Evolutionary conservation across 2,329 filamentous ascomycete species (phyloP).

Genomic region (Pestalotiopsis sp.): DNA sequence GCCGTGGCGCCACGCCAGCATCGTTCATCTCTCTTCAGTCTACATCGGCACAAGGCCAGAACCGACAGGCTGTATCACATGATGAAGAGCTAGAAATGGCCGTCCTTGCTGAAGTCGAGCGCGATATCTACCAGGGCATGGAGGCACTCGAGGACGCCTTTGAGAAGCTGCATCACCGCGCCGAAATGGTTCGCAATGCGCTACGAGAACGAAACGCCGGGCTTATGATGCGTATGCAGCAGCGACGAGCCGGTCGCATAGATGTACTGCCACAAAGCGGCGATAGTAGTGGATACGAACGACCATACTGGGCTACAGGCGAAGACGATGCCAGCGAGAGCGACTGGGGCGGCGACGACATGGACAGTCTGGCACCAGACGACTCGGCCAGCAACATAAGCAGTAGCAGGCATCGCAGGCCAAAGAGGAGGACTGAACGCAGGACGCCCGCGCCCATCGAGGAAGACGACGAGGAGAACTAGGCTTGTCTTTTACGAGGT

Average conservation of each 20-base stretch:
- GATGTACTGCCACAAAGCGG: conserved; percentile 53
- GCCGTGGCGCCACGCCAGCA: conserved; percentile 53
- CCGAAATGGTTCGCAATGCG: conserved; percentile 75
- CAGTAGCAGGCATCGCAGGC: conserved; percentile 66
- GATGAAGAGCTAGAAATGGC: conserved; percentile 95
- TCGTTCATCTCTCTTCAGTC: conserved; percentile 47
- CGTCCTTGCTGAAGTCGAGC: conserved; percentile 85
- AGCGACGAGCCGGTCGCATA: conserved; percentile 49
- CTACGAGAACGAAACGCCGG: conserved; percentile 82
- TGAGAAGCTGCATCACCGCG: conserved; percentile 82
- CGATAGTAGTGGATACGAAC: conserved; percentile 48
- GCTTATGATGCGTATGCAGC: conserved; percentile 64
- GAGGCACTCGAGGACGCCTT: conserved; percentile 93
- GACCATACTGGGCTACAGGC: conserved; percentile 45
- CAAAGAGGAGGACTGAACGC: conserved; percentile 67
- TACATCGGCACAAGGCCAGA: conserved; percentile 37
- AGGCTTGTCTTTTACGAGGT: background rate
- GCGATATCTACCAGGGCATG: conserved; percentile 93
- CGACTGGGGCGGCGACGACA: conserved; percentile 58
- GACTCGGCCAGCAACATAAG: conserved; percentile 81
- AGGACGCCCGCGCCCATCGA: conserved; percentile 72
- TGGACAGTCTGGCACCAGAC: conserved; percentile 68
- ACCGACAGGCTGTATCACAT: conserved; percentile 70
- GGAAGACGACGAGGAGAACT: conserved; percentile 58
- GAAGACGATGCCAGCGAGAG: conserved; percentile 55